Evolutionary conservation across 2,329 filamentous ascomycete species (phyloP), one percentile per base, ranked within the genome.

Genomic region (Alternaria sp.): DNA sequence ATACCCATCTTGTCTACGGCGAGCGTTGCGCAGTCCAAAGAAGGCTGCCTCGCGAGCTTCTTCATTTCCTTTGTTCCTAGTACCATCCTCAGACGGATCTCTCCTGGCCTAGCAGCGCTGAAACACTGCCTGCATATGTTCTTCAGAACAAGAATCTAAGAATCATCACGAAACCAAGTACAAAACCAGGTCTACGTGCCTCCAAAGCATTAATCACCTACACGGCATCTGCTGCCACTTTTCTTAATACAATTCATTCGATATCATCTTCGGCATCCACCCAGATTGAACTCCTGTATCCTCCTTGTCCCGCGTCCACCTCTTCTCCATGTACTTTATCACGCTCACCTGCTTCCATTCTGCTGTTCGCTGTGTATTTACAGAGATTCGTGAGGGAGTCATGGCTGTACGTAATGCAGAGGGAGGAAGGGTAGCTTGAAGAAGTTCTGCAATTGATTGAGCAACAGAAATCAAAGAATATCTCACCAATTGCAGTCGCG

Each of bases 21-120:
- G 58, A 67, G 70, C 63, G 56, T 61, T 61, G 60, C 51, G 58
- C 69, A 72, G 69, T 66, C 65, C 52, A 52, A 59, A 58, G 29
- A 69, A 58, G 48, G 63, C 66, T 72, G 68, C 68, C 62, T 71
- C 65, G 70, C 67, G 62, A 64, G 67, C 66, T 69, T 60, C 56
- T 66, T 68, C 54, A 64, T 77, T 73, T 74, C 72, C 59, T 77
- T 76, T 77, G 73, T 76, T 63, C 34, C 42, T 34, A 49, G 69
- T 69, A 67, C 58, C 59, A 75, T 75, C 70, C 68, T 72, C 69
- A 69, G 37, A 64, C 60, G 69, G 72, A 73, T 71, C 60, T 65
- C 65, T 61, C 62, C 60, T 70, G 62, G 63, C 64, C 63, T 56
- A 70, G 66, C 54, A 65, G 69, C 73, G 73, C 66, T 69, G 69